Evolutionary conservation across 495 filamentous ascomycete species (phyloP).

Genomic region (Xylaria venustula): DNA sequence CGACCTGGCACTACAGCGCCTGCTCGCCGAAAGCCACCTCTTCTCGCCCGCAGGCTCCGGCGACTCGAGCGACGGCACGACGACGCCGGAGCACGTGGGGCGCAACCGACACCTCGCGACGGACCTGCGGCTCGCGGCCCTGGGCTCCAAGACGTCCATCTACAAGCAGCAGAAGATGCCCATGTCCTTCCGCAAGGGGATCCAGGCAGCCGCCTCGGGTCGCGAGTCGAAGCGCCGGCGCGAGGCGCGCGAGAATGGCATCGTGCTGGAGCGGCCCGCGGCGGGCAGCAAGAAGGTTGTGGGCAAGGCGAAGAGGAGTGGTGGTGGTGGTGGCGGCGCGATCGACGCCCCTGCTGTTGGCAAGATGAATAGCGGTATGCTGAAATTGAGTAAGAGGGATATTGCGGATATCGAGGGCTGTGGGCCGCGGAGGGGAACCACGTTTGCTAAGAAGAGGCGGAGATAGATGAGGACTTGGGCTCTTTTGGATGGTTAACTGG

Average conservation of each 20-base stretch:
- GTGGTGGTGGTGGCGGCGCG: slow-evolving; percentile 47
- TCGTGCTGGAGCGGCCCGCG: slow-evolving; percentile 73
- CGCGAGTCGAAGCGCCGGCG: slow-evolving; percentile 69
- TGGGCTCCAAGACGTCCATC: slow-evolving; percentile 76
- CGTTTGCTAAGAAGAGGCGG: background rate
- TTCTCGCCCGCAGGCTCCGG: slow-evolving; percentile 55
- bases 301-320: slow-evolving; percentile 39
- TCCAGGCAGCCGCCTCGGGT: slow-evolving; percentile 58
- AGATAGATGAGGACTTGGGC: background rate
- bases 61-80: too few relatives aligned
- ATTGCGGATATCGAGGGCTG: slow-evolving; percentile 63
- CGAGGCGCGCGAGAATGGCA: slow-evolving; percentile 86
- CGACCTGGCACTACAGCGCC: slow-evolving; percentile 84
- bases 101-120: slow-evolving; percentile 65
- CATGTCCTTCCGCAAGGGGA: slow-evolving; percentile 74
- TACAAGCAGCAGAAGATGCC: slow-evolving; percentile 81
- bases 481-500: background rate
- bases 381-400: slow-evolving; percentile 77
- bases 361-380: slow-evolving; percentile 72
- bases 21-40: slow-evolving; percentile 90
- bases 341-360: slow-evolving; percentile 75
- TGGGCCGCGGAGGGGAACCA: slow-evolving; percentile 7
- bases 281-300: slow-evolving; percentile 39
- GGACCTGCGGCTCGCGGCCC: slow-evolving; percentile 74
- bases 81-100: slow-evolving; percentile 44